Base-by-base conservation (phyloP, 768 basidiomycete genomes). In the Neoboletus subvelutipes region DNA sequence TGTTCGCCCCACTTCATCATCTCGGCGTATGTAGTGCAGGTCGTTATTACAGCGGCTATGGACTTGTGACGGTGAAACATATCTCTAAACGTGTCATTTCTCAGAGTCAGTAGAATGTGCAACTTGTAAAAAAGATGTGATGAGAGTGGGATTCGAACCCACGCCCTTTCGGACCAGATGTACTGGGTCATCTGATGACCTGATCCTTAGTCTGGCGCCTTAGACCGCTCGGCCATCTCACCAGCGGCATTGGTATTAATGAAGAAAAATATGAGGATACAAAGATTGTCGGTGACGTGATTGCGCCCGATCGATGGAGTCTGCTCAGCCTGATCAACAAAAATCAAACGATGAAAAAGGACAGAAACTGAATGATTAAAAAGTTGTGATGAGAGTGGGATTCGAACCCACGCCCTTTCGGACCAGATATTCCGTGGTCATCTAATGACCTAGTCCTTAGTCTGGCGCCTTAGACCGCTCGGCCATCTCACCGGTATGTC, bases 401-500 rank as follows among this genome's bases (percentile, higher is more conserved):
- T 73, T 73, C 71, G 72, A 73, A 73, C 73, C 71, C 73, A 73
- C 74, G 72, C 74, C 74, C 73, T 71, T 71, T 71, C 70, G 71
- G 70, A 73, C 70, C 70, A 71, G 70, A 71, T 71, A 59, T 46
- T 20, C 41, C 1, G n/a, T n/a, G 66, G 64, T 66, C 67, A 70
- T 64, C 62, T 3, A 8, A 64, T 63, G 67, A 68, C 68, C 66
- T 70, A 13, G 6, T 72, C 76, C 79, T 79, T 80, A 81, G 79
- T 81, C 79, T 80, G 80, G 80, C 79, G 80, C 79, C 80, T 79
- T 81, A 74, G 79, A 81, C 79, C 80, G 77, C 80, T 81, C 79
- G 80, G 80, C 80, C 80, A 81, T 80, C 77, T 79, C 60, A 53
- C 68, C 61, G 0, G 26, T 28, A 15, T 2, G 1, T 2, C 26